Percentiles rank a stretch among this genome's conserved stretches.
phyloP scores from a whole-genome alignment of 441 rosid species.

The Corymbia calophylla region DNA sequence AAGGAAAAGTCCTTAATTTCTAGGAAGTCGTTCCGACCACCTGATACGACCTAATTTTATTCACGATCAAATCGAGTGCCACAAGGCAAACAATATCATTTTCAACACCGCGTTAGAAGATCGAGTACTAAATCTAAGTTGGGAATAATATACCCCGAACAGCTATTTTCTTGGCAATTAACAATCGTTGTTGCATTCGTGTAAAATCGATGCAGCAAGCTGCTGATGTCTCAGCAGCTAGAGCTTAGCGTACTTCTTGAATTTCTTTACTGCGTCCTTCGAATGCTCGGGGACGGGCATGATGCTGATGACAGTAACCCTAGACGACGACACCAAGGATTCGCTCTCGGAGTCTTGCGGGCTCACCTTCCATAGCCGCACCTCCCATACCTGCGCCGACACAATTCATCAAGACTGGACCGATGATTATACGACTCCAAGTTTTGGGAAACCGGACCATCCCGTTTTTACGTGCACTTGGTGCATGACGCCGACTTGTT shows the following conservation, averaged over 20 bases:
- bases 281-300: slow-evolving; percentile 50
- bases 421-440: too few species aligned
- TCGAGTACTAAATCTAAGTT: not conserved
- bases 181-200: not conserved
- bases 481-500: not conserved
- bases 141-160: not conserved
- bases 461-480: not conserved
- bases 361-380: slow-evolving; percentile 37
- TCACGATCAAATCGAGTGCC: not conserved
- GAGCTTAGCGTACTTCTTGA: slow-evolving; percentile 38
- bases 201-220: not conserved
- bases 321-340: slow-evolving; percentile 35
- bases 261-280: slow-evolving; percentile 30
- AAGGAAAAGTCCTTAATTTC: not conserved
- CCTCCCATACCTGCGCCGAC: slow-evolving; percentile 56
- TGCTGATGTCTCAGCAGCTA: not conserved
- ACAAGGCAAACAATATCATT: not conserved
- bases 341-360: slow-evolving; percentile 20
- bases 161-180: not conserved
- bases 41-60: not conserved
- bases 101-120: not conserved
- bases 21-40: not conserved
- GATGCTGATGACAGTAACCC: slow-evolving; percentile 49
- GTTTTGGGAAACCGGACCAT: not conserved
- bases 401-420: not conserved